phyloP scores from a whole-genome alignment of 768 basidiomycete genomes.

The Lyophyllum atratum region DNA sequence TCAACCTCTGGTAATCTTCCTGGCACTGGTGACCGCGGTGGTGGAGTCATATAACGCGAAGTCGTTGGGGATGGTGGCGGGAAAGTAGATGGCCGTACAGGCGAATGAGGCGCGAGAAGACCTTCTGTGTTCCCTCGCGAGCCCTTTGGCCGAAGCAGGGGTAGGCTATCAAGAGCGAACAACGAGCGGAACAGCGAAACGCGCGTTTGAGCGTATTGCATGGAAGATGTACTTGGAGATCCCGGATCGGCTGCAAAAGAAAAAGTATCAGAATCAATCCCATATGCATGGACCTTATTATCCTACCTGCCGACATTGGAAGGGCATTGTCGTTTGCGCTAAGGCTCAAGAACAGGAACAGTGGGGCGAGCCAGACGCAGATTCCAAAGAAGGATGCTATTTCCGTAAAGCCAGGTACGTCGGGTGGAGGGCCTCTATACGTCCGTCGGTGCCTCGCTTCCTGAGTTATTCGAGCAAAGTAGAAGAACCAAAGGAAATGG shows the following conservation, averaged over 20 bases:
- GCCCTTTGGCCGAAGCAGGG: conserved; percentile 43
- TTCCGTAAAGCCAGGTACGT: conserved; percentile 60
- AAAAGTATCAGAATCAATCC: neutral
- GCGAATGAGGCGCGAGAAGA: conserved; percentile 67
- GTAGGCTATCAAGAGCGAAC: conserved; percentile 45
- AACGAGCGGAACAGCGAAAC: conserved; percentile 72
- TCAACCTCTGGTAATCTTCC: conserved; percentile 34
- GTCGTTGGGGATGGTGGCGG: conserved; percentile 31
- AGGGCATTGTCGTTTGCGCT: conserved; percentile 97
- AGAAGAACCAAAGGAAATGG: conserved; percentile 97
- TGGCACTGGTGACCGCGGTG: conserved; percentile 40
- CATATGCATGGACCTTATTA: neutral
- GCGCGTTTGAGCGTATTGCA: conserved; percentile 30
- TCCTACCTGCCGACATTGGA: conserved; percentile 64
- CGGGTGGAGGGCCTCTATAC: conserved; percentile 42
- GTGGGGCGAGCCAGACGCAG: conserved; percentile 86
- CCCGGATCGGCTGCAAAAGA: conserved; percentile 35
- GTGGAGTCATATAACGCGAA: conserved; percentile 23
- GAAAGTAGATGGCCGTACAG: conserved; percentile 33
- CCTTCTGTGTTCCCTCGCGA: conserved; percentile 60
- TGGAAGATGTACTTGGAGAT: conserved; percentile 37
- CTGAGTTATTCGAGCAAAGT: conserved; percentile 78
- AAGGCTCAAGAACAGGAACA: conserved; percentile 94
- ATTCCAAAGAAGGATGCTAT: conserved; percentile 83
- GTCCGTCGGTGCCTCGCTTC: conserved; percentile 57